Conservation (phyloP, 129 eudicot genomes). For the Lactuca sativa region DNA sequence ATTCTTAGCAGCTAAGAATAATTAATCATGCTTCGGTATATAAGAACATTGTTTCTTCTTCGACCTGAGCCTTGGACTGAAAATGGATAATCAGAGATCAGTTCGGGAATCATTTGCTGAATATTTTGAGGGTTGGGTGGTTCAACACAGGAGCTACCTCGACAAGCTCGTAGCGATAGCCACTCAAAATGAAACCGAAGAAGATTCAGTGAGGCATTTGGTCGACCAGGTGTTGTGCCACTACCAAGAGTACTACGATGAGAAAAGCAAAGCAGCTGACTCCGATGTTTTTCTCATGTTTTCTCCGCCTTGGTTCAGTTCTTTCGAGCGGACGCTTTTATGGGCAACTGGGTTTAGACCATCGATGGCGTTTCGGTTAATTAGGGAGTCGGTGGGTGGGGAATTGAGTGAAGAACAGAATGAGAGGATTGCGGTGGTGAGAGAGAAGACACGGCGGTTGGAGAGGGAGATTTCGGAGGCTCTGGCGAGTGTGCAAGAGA, state of each 20-base stretch:
- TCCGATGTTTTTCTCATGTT: slow-evolving; percentile 34
- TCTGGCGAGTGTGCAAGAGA: slow-evolving; percentile 53
- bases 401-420: slow-evolving; percentile 30
- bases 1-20: slow-evolving; percentile 20
- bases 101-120: slow-evolving; percentile 23
- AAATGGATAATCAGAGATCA: slow-evolving; percentile 8
- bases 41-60: not conserved
- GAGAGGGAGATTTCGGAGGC: slow-evolving; percentile 38
- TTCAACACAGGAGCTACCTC: slow-evolving; percentile 21
- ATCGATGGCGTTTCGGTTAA: slow-evolving; percentile 34
- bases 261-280: slow-evolving; percentile 34
- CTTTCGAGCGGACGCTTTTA: slow-evolving; percentile 42
- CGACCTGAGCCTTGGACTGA: not conserved
- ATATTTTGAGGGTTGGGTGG: slow-evolving; percentile 36
- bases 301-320: slow-evolving; percentile 57
- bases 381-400: slow-evolving; percentile 9
- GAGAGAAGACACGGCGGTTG: slow-evolving; percentile 18
- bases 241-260: slow-evolving; percentile 41
- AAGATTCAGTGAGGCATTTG: slow-evolving; percentile 22
- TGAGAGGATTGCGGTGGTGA: slow-evolving; percentile 23
- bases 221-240: slow-evolving; percentile 39
- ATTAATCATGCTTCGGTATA: slow-evolving; percentile 7
- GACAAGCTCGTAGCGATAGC: slow-evolving; percentile 24
- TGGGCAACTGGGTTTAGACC: slow-evolving; percentile 57
- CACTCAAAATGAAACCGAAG: not conserved